Percentiles rank a stretch among this genome's conserved stretches.
Evolutionary conservation across 768 basidiomycete species (phyloP).

Genomic region (Mycena albidolilacea): DNA sequence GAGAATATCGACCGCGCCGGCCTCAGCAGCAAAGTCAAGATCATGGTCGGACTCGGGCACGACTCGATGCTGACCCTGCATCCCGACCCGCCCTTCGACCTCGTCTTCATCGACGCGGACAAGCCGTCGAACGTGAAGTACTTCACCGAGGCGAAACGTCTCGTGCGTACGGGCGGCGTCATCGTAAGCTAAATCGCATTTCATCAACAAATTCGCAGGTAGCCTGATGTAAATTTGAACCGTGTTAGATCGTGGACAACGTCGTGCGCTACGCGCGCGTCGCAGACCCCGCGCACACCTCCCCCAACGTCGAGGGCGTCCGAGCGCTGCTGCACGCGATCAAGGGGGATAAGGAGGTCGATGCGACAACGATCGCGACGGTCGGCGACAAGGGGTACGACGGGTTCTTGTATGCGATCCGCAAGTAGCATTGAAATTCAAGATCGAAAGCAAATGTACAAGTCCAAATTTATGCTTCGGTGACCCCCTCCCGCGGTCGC

Average conservation of each 20-base stretch:
- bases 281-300: slow-evolving; percentile 54
- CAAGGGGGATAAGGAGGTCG: slow-evolving; percentile 65
- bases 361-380: slow-evolving; percentile 65
- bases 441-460: too few species aligned
- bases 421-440: slow-evolving; percentile 42
- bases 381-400: slow-evolving; percentile 69
- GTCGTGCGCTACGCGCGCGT: slow-evolving; percentile 67
- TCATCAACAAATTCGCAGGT: neutral
- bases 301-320: slow-evolving; percentile 60
- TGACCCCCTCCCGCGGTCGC: too few species aligned
- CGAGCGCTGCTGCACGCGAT: slow-evolving; percentile 60
- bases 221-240: neutral
- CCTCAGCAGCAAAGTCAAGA: slow-evolving; percentile 61
- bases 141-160: slow-evolving; percentile 72
- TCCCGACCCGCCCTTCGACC: slow-evolving; percentile 69
- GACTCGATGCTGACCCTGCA: slow-evolving; percentile 65
- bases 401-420: slow-evolving; percentile 66
- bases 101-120: slow-evolving; percentile 83
- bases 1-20: slow-evolving; percentile 72
- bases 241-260: slow-evolving; percentile 70
- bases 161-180: slow-evolving; percentile 71
- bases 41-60: slow-evolving; percentile 67
- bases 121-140: slow-evolving; percentile 70
- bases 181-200: slow-evolving; percentile 57
- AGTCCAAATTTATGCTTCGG: too few species aligned